Percentiles rank a stretch among this genome's conserved stretches.
These are phyloP conservation scores for Epicoccum sorghinum DNA, from an alignment of 2,329 filamentous ascomycete genomes.

Conservation along the genomic window DNA sequence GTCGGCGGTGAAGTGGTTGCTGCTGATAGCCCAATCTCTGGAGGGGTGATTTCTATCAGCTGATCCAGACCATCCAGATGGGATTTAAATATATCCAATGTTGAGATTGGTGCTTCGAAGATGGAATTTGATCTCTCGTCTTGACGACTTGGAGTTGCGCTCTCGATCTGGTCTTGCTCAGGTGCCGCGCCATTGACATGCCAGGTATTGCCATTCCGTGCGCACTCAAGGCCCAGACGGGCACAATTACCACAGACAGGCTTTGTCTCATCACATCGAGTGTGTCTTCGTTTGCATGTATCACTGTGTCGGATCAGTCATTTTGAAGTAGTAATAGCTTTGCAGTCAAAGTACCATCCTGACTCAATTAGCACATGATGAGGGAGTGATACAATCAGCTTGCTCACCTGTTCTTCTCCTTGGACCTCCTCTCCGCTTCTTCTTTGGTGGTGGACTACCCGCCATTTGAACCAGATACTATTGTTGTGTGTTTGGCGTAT, in stretches of 20 bases:
- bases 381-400: no score
- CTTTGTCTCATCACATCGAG: constrained; percentile 43
- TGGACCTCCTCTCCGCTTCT: constrained; percentile 35
- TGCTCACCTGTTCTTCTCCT: constrained; percentile 35
- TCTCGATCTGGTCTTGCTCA: constrained; percentile 2
- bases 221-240: constrained; percentile 37
- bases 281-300: constrained; percentile 44
- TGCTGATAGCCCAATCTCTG: constrained; percentile 21
- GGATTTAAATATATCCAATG: constrained; percentile 28
- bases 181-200: constrained; percentile 5
- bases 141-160: constrained; percentile 14
- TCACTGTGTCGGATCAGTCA: constrained; percentile 25
- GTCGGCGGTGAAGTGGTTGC: constrained; percentile 20
- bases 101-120: constrained; percentile 9
- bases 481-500: neutral
- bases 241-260: constrained; percentile 43
- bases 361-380: neutral
- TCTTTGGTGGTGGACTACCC: constrained; percentile 18
- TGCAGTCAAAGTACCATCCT: constrained; percentile 7
- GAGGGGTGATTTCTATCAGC: constrained; percentile 7
- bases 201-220: constrained; percentile 30
- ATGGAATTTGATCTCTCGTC: constrained; percentile 14
- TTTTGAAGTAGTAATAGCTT: neutral
- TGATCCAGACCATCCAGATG: constrained; percentile 32
- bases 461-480: neutral